Percentiles rank a stretch among this genome's conserved stretches.
Evolutionary conservation across 2,329 filamentous ascomycete species (phyloP).

Genomic region (Hypoxylon rubiginosum): DNA sequence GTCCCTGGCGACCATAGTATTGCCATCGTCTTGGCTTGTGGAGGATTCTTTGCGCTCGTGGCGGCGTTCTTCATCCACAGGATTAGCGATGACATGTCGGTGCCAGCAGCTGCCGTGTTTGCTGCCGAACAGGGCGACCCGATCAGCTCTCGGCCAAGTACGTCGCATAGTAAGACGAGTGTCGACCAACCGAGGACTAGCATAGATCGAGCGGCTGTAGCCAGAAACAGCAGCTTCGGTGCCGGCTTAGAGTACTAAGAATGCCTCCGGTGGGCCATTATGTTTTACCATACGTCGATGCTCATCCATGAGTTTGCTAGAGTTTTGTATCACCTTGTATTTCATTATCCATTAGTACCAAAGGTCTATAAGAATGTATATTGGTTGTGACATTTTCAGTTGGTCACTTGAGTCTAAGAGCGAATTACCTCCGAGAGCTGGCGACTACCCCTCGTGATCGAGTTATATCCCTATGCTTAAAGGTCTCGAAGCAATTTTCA

Average conservation of each 20-base stretch:
- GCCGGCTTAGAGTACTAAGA: slow-evolving; percentile 62
- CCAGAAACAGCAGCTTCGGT: slow-evolving; percentile 63
- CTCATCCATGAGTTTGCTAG: slow-evolving; percentile 8
- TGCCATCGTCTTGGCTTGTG: slow-evolving; percentile 86
- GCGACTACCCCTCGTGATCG: slow-evolving; percentile 6
- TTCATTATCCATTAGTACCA: slow-evolving; percentile 2
- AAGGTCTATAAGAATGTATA: background rate
- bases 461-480: slow-evolving; percentile 22
- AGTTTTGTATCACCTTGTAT: slow-evolving; percentile 1
- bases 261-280: slow-evolving; percentile 16
- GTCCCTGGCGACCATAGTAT: slow-evolving; percentile 88
- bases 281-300: background rate
- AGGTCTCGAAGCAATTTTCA: slow-evolving; percentile 11
- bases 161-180: slow-evolving; percentile 56
- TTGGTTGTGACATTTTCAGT: slow-evolving; percentile 6
- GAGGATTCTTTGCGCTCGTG: slow-evolving; percentile 81
- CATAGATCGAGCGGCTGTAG: slow-evolving; percentile 61
- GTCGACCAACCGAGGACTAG: slow-evolving; percentile 60
- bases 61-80: slow-evolving; percentile 80
- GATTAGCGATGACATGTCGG: slow-evolving; percentile 71
- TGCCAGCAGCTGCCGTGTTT: slow-evolving; percentile 56
- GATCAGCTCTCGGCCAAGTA: slow-evolving; percentile 45
- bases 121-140: slow-evolving; percentile 60
- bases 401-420: slow-evolving; percentile 1
- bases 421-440: slow-evolving; percentile 7